phyloP scores from a whole-genome alignment of 441 rosid species.

The Viola pubescens region DNA sequence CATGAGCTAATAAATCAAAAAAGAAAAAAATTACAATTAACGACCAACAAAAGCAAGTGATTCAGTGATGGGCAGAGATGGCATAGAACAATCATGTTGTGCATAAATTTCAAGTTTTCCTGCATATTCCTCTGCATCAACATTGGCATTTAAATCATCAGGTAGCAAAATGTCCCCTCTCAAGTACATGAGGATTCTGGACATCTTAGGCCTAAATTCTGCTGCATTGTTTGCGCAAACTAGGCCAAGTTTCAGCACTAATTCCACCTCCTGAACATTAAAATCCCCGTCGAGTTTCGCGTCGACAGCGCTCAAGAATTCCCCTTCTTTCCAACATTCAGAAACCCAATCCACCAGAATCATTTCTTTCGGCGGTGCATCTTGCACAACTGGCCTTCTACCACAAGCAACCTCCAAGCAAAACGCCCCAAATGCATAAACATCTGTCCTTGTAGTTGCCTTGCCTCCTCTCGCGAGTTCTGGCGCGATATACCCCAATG shows the following conservation, averaged over 20 bases:
- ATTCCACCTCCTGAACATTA: conserved; percentile 32
- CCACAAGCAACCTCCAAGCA: conserved; percentile 69
- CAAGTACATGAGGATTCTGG: conserved; percentile 53
- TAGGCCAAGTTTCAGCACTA: conserved; percentile 62
- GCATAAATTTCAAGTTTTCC: too few relatives aligned
- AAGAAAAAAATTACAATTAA: too few relatives aligned
- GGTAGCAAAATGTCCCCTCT: conserved; percentile 54
- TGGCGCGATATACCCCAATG: conserved; percentile 83
- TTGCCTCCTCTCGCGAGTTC: conserved; percentile 72
- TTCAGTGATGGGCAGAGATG: too few relatives aligned
- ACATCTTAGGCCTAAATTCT: conserved; percentile 54
- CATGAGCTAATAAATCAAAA: too few relatives aligned
- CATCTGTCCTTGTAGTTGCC: conserved; percentile 60
- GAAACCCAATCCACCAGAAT: conserved; percentile 72
- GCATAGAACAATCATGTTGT: too few relatives aligned
- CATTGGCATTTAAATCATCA: conserved; percentile 7
- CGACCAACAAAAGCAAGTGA: too few relatives aligned
- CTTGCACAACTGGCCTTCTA: conserved; percentile 61
- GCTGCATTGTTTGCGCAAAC: conserved; percentile 52
- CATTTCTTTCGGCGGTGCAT: conserved; percentile 42
- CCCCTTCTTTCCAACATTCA: conserved; percentile 36
- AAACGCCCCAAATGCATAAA: conserved; percentile 76
- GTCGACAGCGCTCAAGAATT: conserved; percentile 42
- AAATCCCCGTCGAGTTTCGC: conserved; percentile 34
- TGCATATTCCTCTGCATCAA: too few relatives aligned